Evolutionary conservation across 768 basidiomycete genomes (phyloP), one percentile per base, ranked within the genome.

Genomic region (Hericium coralloides): DNA sequence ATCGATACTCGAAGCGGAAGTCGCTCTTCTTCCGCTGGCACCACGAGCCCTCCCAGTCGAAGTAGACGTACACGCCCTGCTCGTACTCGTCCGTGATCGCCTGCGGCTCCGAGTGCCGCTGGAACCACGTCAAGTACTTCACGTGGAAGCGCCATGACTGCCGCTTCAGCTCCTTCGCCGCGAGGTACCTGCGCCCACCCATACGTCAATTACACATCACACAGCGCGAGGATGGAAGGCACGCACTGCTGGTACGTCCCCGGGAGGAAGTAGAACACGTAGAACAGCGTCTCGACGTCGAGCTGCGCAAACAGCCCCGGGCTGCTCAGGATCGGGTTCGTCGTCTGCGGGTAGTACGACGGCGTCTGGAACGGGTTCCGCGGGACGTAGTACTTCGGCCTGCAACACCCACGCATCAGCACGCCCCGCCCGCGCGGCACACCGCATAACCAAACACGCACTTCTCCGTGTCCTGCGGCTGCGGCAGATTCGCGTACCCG

Each of bases 121-220:
- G 97, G 83, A 99, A 99, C 95, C 97, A 99, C 31, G 97, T 99
- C 59, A 99, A 75, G 69, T 98, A 99, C 73, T 98, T 98, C 59
- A 98, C 91, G 71, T 99, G 97, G 79, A 98, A 99, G 51, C 97
- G 85, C 97, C 97, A 99, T 41, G 92, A 94, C 69, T 98, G 95
- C 52, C 89, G 81, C 75, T 98, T 98, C 61, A 99, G 77, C 72
- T 99, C 97, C 67, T 92, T 92, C 5, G 97, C 97, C 2, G 97
- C 95, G 52, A 98, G 83, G 71, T 87, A 95, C 73, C 93, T 95
- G 57, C 15, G 51, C 43, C 12, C 43, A 12, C 9, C 12, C 52
- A 50, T 2, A 15, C 41, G 39, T 18, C 26, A 49, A 23, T 49
- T 18, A 15, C 26, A 17, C 22, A 47, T 26, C 12, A 23, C 23